phyloP scores from a whole-genome alignment of 371 early-diverging fungal genomes.

The Syncephalis fuscata region DNA sequence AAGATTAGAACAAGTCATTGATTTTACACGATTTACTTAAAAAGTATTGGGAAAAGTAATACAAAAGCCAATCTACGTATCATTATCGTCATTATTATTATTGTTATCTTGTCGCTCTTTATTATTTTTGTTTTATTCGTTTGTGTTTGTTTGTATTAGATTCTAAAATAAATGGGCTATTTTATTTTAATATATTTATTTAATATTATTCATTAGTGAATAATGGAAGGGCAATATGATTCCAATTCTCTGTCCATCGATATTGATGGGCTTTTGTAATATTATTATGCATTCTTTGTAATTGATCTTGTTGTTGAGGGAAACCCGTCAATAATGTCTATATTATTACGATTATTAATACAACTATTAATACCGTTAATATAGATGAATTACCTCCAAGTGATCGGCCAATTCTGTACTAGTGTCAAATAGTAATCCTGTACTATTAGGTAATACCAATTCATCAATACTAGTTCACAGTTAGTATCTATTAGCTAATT shows the following conservation, averaged over 20 bases:
- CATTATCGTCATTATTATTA: too few relatives aligned
- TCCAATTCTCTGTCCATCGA: constrained; percentile 1
- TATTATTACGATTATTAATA: background rate
- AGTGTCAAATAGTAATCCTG: constrained; percentile 59
- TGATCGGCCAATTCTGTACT: constrained; percentile 7
- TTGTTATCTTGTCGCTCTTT: too few relatives aligned
- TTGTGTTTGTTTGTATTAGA: too few relatives aligned
- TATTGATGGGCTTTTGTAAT: background rate
- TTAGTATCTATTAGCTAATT: constrained; percentile 2
- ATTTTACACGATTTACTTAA: constrained; percentile 41
- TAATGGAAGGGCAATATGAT: background rate
- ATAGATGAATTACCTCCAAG: constrained; percentile 15
- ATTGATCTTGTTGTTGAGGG: background rate
- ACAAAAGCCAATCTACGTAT: too few relatives aligned
- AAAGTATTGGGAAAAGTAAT: background rate
- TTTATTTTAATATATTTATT: too few relatives aligned
- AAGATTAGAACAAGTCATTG: constrained; percentile 27
- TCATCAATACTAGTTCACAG: constrained; percentile 45
- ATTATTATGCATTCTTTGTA: background rate
- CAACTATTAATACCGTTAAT: background rate
- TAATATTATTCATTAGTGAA: background rate
- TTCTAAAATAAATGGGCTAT: too few relatives aligned
- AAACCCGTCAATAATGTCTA: background rate
- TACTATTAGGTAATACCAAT: constrained; percentile 50
- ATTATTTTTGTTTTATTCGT: too few relatives aligned